Conservation (phyloP, 345 rosid genomes). For the Camelina neglecta region DNA sequence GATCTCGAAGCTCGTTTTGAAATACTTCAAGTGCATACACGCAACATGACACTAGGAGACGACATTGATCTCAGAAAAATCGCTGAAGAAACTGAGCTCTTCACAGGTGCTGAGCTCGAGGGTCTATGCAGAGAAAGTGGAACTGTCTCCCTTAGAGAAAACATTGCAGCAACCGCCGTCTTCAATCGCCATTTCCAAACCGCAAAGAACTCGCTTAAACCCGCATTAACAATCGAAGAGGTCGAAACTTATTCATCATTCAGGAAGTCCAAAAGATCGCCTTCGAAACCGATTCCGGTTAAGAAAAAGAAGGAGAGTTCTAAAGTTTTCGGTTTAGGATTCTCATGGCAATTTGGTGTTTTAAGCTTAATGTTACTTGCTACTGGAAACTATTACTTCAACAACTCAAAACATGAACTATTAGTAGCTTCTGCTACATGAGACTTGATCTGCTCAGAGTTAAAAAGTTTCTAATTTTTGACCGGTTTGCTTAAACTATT, state of each 20-base stretch:
- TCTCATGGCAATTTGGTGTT: constrained; percentile 46
- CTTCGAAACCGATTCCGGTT: constrained; percentile 16
- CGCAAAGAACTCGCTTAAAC: constrained; percentile 68
- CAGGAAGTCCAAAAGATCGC: constrained; percentile 40
- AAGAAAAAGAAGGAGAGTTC: constrained; percentile 23
- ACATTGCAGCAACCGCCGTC: constrained; percentile 66
- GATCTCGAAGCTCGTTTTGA: constrained; percentile 79
- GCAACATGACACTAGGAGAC: constrained; percentile 65
- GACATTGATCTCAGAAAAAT: constrained; percentile 74
- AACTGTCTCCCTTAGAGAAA: constrained; percentile 79
- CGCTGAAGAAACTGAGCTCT: constrained; percentile 81
- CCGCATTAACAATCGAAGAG: constrained; percentile 71
- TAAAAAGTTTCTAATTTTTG: not conserved
- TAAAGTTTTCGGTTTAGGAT: constrained; percentile 21
- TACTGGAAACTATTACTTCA: constrained; percentile 50
- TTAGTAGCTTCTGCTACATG: constrained; percentile 43
- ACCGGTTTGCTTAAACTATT: too few species aligned
- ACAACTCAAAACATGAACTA: constrained; percentile 34
- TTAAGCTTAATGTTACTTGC: constrained; percentile 45
- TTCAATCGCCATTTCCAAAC: constrained; percentile 67
- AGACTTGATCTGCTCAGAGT: not conserved
- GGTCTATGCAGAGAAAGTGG: constrained; percentile 90
- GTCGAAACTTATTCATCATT: constrained; percentile 68
- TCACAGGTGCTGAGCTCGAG: constrained; percentile 88
- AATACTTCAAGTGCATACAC: constrained; percentile 77